phyloP scores from a whole-genome alignment of 768 basidiomycete species.

The Agaricus sinodeliciosus region DNA sequence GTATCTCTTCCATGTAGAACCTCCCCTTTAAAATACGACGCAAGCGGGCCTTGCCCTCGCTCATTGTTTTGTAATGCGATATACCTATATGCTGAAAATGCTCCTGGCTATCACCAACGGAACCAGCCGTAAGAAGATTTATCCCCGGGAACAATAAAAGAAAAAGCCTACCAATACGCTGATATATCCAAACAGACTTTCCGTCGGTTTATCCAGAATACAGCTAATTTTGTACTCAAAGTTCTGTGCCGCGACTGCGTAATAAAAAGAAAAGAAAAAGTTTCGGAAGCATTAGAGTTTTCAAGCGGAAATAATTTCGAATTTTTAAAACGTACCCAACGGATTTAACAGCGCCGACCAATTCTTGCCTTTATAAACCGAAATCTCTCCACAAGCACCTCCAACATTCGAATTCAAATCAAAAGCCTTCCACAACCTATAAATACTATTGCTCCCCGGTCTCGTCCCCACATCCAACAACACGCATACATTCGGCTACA shows the following conservation, averaged over 20 bases:
- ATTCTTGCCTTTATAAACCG: slow-evolving; percentile 84
- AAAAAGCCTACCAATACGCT: slow-evolving; percentile 64
- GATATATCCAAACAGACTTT: slow-evolving; percentile 92
- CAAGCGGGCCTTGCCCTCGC: slow-evolving; percentile 77
- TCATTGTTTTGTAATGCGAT: slow-evolving; percentile 87
- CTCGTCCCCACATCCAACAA: slow-evolving; percentile 92
- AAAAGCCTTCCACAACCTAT: slow-evolving; percentile 93
- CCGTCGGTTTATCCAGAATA: slow-evolving; percentile 86
- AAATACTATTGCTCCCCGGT: slow-evolving; percentile 83
- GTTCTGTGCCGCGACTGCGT: slow-evolving; percentile 83
- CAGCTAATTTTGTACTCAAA: slow-evolving; percentile 93
- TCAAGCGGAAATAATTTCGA: too few species aligned
- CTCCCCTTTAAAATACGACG: slow-evolving; percentile 98
- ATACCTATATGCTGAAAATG: slow-evolving; percentile 89
- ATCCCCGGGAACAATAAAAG: neutral
- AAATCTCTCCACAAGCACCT: slow-evolving; percentile 97
- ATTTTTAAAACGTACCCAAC: slow-evolving; percentile 41
- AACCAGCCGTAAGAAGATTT: neutral
- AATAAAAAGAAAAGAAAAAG: neutral
- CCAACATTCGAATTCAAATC: slow-evolving; percentile 89
- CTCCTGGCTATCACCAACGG: slow-evolving; percentile 58
- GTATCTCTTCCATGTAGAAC: slow-evolving; percentile 76
- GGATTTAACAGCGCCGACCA: slow-evolving; percentile 83
- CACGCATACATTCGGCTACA: slow-evolving; percentile 84
- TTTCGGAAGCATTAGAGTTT: neutral